Evolutionary conservation across 495 filamentous ascomycete species (phyloP).

Genomic region (Physcia stellaris): DNA sequence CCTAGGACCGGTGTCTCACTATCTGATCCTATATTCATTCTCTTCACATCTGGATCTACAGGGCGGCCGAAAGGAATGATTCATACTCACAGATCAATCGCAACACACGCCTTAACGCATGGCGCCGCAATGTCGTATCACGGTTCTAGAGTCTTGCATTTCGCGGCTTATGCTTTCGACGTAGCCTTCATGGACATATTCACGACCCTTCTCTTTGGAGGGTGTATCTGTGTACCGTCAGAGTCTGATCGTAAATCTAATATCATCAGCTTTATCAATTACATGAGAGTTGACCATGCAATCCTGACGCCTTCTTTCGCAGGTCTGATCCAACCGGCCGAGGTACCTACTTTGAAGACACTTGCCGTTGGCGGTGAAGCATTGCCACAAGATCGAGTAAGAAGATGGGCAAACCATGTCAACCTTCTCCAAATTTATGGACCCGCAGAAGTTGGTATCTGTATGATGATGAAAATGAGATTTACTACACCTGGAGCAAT

Average conservation of each 20-base stretch:
- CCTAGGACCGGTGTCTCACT: not conserved
- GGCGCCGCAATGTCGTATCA: too few species aligned
- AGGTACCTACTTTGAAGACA: constrained; percentile 25
- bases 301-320: constrained; percentile 38
- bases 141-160: constrained; percentile 47
- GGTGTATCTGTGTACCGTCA: constrained; percentile 51
- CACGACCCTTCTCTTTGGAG: constrained; percentile 47
- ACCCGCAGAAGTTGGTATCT: constrained; percentile 32
- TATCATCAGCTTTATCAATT: constrained; percentile 7
- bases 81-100: constrained; percentile 13
- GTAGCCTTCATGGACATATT: constrained; percentile 52
- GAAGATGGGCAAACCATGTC: constrained; percentile 28
- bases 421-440: constrained; percentile 44
- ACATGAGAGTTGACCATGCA: constrained; percentile 10
- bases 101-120: not conserved
- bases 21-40: constrained; percentile 18
- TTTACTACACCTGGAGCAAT: not conserved
- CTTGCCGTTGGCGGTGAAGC: constrained; percentile 33
- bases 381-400: constrained; percentile 24
- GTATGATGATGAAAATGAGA: too few species aligned
- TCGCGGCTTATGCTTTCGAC: constrained; percentile 58
- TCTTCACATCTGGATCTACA: constrained; percentile 30
- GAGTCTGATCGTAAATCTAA: constrained; percentile 34
- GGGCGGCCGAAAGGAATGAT: constrained; percentile 30
- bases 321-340: constrained; percentile 27